Evolutionary conservation across 1,284 basidiomycete genomes (phyloP).

Genomic region (Cryptococcus floricola): DNA sequence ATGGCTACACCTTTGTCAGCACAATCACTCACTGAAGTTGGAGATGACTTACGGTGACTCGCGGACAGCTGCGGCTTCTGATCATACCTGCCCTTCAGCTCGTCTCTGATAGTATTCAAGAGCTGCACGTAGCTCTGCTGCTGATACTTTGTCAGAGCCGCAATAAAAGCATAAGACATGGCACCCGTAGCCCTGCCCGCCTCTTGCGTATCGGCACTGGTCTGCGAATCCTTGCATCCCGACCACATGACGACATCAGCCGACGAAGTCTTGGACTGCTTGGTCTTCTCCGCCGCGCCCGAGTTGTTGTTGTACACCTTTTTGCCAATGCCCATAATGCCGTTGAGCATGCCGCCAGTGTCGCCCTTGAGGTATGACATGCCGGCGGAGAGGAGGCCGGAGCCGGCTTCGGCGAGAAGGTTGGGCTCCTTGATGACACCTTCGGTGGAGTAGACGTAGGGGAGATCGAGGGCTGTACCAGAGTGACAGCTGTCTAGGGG

Average conservation of each 20-base stretch:
- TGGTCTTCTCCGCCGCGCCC: slow-evolving; percentile 27
- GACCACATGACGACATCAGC: slow-evolving; percentile 71
- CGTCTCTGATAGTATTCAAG: slow-evolving; percentile 61
- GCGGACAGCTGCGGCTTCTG: slow-evolving; percentile 73
- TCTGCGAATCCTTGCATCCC: slow-evolving; percentile 90
- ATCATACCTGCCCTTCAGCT: slow-evolving; percentile 61
- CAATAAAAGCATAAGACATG: slow-evolving; percentile 69
- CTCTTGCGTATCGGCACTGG: slow-evolving; percentile 76
- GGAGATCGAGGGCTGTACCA: slow-evolving; percentile 51
- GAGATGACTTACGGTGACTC: slow-evolving; percentile 36
- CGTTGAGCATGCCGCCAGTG: slow-evolving; percentile 63
- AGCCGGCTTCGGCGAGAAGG: slow-evolving; percentile 69
- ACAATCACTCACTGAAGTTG: slow-evolving; percentile 1
- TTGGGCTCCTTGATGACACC: slow-evolving; percentile 93
- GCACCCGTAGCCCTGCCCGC: slow-evolving; percentile 79
- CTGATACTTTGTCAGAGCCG: slow-evolving; percentile 59
- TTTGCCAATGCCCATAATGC: slow-evolving; percentile 47
- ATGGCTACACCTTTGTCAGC: slow-evolving; percentile 22
- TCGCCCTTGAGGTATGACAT: slow-evolving; percentile 57
- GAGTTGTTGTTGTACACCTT: slow-evolving; percentile 29
- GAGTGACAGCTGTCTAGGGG: slow-evolving; percentile 31
- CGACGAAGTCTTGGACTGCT: slow-evolving; percentile 61
- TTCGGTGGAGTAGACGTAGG: slow-evolving; percentile 75
- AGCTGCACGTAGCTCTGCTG: slow-evolving; percentile 78
- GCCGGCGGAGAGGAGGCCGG: slow-evolving; percentile 59